Conservation (phyloP, 441 rosid genomes). For the Breynia disticha region DNA sequence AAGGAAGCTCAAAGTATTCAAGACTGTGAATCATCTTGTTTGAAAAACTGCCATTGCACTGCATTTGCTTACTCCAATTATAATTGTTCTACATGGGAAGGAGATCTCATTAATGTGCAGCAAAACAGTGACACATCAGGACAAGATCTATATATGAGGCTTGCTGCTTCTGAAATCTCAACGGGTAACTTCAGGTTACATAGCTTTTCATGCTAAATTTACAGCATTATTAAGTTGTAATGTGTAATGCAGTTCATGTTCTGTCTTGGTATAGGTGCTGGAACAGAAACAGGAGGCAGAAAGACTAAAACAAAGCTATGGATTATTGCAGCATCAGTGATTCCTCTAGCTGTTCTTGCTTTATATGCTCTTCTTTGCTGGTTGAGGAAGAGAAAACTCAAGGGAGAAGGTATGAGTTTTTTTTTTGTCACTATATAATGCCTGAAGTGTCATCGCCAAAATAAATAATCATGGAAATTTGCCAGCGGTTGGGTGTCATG, state of each 20-base stretch:
- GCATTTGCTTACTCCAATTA: constrained; percentile 20
- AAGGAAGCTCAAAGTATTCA: not conserved
- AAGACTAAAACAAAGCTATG: no score
- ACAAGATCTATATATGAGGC: constrained; percentile 10
- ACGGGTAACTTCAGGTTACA: no score
- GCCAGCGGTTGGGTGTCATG: no score
- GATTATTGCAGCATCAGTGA: not conserved
- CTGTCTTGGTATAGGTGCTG: not conserved
- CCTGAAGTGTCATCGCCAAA: not conserved
- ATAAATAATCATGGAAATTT: no score
- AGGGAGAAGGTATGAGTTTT: not conserved
- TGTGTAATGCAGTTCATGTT: not conserved
- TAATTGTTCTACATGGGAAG: constrained; percentile 22
- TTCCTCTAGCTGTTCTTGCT: not conserved
- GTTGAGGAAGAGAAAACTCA: not conserved
- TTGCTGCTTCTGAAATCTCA: constrained; percentile 13
- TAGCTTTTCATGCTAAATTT: no score
- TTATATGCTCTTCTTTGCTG: not conserved
- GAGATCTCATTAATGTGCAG: constrained; percentile 15
- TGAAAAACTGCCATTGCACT: constrained; percentile 25
- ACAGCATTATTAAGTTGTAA: no score
- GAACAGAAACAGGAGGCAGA: not conserved
- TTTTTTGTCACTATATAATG: not conserved
- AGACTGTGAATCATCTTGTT: constrained; percentile 20
- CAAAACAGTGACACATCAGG: not conserved